Evolutionary conservation across 805 yeast genomes (phyloP).

Genomic region (Barnettozyma pratensis): DNA sequence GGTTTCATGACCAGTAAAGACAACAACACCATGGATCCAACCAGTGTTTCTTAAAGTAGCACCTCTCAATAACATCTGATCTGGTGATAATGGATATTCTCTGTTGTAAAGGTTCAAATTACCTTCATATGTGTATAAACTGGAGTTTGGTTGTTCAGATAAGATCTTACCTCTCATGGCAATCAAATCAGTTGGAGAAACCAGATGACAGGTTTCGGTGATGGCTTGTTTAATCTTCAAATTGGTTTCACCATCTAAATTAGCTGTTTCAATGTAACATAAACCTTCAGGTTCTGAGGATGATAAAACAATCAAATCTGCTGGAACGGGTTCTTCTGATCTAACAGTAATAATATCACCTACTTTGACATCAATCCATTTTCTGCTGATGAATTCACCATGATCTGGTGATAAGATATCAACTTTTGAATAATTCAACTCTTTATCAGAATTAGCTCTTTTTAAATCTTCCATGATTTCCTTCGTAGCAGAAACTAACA

Average conservation of each 20-base stretch:
- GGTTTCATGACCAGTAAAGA: slow-evolving; percentile 98
- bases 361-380: slow-evolving; percentile 85
- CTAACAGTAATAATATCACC: slow-evolving; percentile 86
- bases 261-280: slow-evolving; percentile 96
- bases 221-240: slow-evolving; percentile 88
- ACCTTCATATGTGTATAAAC: slow-evolving; percentile 93
- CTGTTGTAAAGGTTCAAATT: slow-evolving; percentile 53
- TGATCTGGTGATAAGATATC: slow-evolving; percentile 49
- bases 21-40: slow-evolving; percentile 91
- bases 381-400: slow-evolving; percentile 59
- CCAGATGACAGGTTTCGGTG: slow-evolving; percentile 68
- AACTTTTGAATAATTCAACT: slow-evolving; percentile 74
- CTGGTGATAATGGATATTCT: slow-evolving; percentile 76
- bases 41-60: slow-evolving; percentile 92
- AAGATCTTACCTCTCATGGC: slow-evolving; percentile 53
- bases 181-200: slow-evolving; percentile 57
- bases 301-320: slow-evolving; percentile 77
- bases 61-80: slow-evolving; percentile 88
- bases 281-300: slow-evolving; percentile 98
- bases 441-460: slow-evolving; percentile 83
- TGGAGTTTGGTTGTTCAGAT: slow-evolving; percentile 92
- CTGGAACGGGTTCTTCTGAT: slow-evolving; percentile 90
- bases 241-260: slow-evolving; percentile 96
- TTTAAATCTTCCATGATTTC: slow-evolving; percentile 89
- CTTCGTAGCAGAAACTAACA: slow-evolving; percentile 86